Percentiles rank a stretch among this genome's conserved stretches.
Conservation (phyloP, 192 early-diverging fungal species). For the Jimgerdemannia lactiflua region DNA sequence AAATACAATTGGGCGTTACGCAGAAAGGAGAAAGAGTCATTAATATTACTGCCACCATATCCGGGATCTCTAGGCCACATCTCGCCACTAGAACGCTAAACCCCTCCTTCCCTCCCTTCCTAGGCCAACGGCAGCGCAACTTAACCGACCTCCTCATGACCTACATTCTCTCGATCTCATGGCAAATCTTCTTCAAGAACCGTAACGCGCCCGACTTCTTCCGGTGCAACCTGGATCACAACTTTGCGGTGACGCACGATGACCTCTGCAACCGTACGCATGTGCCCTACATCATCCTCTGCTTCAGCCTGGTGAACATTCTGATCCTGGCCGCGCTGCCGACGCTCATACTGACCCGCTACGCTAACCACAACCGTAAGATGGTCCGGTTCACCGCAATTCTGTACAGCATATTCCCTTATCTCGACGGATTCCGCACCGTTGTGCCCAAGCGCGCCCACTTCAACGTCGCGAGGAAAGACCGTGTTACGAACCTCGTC, state of each 20-base stretch:
- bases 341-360: neutral
- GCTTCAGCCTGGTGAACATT: neutral
- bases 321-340: neutral
- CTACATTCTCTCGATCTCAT: neutral
- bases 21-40: too few relatives aligned
- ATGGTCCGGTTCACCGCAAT: neutral
- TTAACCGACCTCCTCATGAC: neutral
- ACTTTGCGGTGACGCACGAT: neutral
- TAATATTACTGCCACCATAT: too few relatives aligned
- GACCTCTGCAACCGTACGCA: neutral
- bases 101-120: neutral
- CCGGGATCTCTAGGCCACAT: too few relatives aligned
- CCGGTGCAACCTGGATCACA: neutral
- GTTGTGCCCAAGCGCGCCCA: neutral
- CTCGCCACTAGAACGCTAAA: too few relatives aligned
- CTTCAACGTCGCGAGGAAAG: neutral
- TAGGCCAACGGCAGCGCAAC: neutral
- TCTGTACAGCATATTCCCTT: neutral
- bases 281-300: neutral
- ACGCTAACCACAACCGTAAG: neutral
- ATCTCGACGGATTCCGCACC: neutral
- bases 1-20: too few relatives aligned
- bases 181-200: neutral
- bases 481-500: neutral
- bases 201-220: neutral